Evolutionary conservation across 192 early-diverging fungal species (phyloP).

Genomic region (Podila epigama): DNA sequence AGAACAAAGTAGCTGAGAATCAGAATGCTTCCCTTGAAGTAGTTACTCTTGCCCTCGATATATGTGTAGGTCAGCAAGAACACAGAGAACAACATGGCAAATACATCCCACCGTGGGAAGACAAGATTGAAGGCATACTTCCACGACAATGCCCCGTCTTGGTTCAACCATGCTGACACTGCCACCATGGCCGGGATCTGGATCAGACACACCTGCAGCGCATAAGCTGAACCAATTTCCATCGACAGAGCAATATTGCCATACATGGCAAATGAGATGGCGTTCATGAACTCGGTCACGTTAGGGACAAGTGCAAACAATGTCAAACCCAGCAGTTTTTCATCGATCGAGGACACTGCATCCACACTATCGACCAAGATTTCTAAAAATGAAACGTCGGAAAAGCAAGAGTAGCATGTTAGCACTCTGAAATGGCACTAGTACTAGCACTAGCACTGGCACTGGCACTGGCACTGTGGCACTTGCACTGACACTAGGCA

Average conservation of each 20-base stretch:
- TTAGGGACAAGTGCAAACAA: slow-evolving; percentile 96
- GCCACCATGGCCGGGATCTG: slow-evolving; percentile 95
- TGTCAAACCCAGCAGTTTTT: slow-evolving; percentile 93
- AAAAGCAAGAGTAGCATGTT: neutral
- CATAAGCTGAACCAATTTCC: slow-evolving; percentile 97
- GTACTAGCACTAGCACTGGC: neutral
- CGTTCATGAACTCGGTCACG: slow-evolving; percentile 94
- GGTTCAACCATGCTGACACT: slow-evolving; percentile 72
- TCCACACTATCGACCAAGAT: slow-evolving; percentile 90
- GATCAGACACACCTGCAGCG: slow-evolving; percentile 91
- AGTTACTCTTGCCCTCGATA: slow-evolving; percentile 95
- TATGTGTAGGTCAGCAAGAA: slow-evolving; percentile 91
- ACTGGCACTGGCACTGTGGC: neutral
- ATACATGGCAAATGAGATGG: slow-evolving; percentile 92
- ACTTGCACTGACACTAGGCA: too few relatives aligned
- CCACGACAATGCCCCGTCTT: slow-evolving; percentile 7
- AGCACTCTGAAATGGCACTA: neutral
- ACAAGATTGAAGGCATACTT: slow-evolving; percentile 49
- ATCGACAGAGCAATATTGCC: slow-evolving; percentile 85
- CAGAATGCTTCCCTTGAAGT: slow-evolving; percentile 95
- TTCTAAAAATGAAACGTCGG: slow-evolving; percentile 56
- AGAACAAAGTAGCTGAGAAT: slow-evolving; percentile 86
- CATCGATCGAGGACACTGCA: slow-evolving; percentile 73
- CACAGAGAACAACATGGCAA: slow-evolving; percentile 59
- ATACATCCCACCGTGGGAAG: slow-evolving; percentile 54